These are phyloP conservation scores for Boletus smithii DNA, from an alignment of 1,284 basidiomycete genomes.

Conservation along the genomic window DNA sequence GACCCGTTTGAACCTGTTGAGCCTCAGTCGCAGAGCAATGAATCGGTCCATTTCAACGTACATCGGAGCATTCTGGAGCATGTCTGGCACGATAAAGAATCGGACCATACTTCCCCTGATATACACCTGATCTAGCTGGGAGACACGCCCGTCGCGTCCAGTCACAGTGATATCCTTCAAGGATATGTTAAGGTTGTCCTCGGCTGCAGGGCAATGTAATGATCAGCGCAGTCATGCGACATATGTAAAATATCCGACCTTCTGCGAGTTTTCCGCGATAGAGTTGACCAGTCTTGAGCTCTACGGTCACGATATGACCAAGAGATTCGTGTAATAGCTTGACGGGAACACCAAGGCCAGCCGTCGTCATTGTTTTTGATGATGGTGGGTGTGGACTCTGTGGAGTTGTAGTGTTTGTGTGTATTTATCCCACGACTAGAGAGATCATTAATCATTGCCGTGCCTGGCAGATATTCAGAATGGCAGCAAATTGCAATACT, in stretches of 20 bases:
- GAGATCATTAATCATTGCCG: no score
- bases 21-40: constrained; percentile 12
- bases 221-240: constrained; percentile 22
- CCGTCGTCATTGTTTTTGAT: constrained; percentile 28
- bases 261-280: constrained; percentile 98
- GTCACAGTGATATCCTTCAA: constrained; percentile 97
- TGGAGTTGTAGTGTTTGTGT: constrained; percentile 18
- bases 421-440: constrained; percentile 20
- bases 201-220: constrained; percentile 57
- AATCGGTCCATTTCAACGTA: constrained; percentile 42
- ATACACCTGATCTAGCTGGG: constrained; percentile 99
- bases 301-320: constrained; percentile 95
- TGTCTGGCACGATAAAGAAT: constrained; percentile 99
- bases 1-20: constrained; percentile 91
- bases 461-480: no score
- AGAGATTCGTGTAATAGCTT: constrained; percentile 92
- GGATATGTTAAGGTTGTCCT: constrained; percentile 98
- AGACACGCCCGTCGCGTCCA: constrained; percentile 95
- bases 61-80: constrained; percentile 99
- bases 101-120: constrained; percentile 97
- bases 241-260: constrained; percentile 44
- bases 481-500: constrained; percentile 3
- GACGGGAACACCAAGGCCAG: constrained; percentile 84
- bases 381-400: constrained; percentile 9
- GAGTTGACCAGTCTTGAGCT: constrained; percentile 95